phyloP scores from a whole-genome alignment of 139 green algal species.

The Chlamydomonas applanata region DNA sequence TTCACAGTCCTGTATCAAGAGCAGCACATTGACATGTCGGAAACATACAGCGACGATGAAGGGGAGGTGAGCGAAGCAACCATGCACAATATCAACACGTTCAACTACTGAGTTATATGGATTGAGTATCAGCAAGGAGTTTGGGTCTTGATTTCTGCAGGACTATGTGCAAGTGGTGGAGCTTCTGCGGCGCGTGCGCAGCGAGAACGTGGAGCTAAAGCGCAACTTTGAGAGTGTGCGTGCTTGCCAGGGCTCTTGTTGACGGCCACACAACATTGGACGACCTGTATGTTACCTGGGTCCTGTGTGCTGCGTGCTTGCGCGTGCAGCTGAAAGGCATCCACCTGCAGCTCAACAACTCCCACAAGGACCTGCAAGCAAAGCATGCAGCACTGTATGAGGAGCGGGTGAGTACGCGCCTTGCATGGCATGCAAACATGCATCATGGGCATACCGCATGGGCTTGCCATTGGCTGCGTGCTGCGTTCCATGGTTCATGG shows the following conservation, averaged over 20 bases:
- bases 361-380: slow-evolving; percentile 38
- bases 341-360: slow-evolving; percentile 31
- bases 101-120: neutral
- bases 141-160: slow-evolving; percentile 13
- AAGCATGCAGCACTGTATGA: slow-evolving; percentile 30
- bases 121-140: neutral
- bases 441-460: neutral
- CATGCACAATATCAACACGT: neutral
- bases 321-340: slow-evolving; percentile 44
- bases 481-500: no score
- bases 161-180: slow-evolving; percentile 29
- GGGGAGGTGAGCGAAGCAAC: neutral
- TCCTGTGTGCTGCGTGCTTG: neutral
- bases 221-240: slow-evolving; percentile 63
- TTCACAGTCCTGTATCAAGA: no score
- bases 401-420: slow-evolving; percentile 44
- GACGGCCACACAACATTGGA: neutral
- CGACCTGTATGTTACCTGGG: neutral
- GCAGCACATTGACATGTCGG: no score
- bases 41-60: slow-evolving; percentile 2
- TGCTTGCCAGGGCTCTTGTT: neutral
- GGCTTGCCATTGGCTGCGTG: no score
- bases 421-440: neutral
- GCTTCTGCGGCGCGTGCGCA: slow-evolving; percentile 26
- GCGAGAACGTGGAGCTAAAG: slow-evolving; percentile 54